Evolutionary conservation across 2,329 filamentous ascomycete species (phyloP).

Genomic region (Dothiorella sarmentorum): DNA sequence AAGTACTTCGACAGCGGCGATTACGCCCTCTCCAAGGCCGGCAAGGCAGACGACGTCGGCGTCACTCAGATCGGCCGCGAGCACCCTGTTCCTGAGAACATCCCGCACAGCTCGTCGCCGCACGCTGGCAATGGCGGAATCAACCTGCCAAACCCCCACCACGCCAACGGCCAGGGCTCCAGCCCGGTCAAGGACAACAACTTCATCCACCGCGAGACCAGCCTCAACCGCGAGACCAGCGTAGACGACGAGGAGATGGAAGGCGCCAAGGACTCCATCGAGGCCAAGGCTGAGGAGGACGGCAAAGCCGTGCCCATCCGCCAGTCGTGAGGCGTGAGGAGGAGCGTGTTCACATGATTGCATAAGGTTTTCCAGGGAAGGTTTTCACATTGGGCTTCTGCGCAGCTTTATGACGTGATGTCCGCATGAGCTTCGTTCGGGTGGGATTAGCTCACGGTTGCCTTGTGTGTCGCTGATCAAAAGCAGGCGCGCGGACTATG

Average conservation of each 20-base stretch:
- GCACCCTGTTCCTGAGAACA: constrained; percentile 92
- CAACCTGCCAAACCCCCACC: constrained; percentile 29
- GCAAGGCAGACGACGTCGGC: constrained; percentile 91
- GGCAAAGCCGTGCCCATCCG: constrained; percentile 19
- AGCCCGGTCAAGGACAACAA: constrained; percentile 90
- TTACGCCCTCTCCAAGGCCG: constrained; percentile 94
- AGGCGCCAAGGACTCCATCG: constrained; percentile 36
- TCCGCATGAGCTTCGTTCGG: constrained; percentile 10
- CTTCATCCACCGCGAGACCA: constrained; percentile 80
- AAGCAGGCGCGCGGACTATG: constrained; percentile 17
- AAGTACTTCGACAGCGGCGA: constrained; percentile 96
- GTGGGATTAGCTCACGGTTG: constrained; percentile 1
- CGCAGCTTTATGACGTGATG: constrained; percentile 17
- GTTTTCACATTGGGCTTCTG: constrained; percentile 12
- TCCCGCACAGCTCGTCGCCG: constrained; percentile 79
- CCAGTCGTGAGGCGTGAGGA: constrained; percentile 18
- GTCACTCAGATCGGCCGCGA: constrained; percentile 91
- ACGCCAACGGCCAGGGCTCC: constrained; percentile 53
- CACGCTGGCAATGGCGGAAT: constrained; percentile 29
- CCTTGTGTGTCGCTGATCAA: constrained; percentile 16
- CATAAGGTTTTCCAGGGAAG: background rate
- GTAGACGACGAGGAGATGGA: constrained; percentile 48
- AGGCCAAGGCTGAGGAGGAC: constrained; percentile 29
- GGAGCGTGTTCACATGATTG: background rate
- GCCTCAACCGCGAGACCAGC: constrained; percentile 71